Percentiles rank a stretch among this genome's conserved stretches.
Evolutionary conservation across 306 rosid genomes (phyloP).

Genomic region (Lablab purpureus): DNA sequence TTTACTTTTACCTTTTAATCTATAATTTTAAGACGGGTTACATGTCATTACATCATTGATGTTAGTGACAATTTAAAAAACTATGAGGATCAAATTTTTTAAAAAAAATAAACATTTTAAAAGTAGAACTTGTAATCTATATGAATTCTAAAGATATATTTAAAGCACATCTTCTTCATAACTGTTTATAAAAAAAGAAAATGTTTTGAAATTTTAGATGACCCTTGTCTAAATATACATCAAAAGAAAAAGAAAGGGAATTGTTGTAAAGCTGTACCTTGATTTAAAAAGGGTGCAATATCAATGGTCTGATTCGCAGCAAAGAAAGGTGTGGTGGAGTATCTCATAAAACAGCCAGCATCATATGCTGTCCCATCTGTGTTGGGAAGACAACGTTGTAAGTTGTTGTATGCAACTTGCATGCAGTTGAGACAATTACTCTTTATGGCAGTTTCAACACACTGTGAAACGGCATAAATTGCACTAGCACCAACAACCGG

Average conservation of each 20-base stretch:
- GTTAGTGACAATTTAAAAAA: too few relatives aligned
- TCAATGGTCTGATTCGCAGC: constrained; percentile 59
- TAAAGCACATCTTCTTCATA: too few relatives aligned
- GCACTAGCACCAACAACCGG: constrained; percentile 28
- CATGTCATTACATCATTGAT: too few relatives aligned
- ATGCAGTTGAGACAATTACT: constrained; percentile 56
- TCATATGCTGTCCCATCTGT: constrained; percentile 61
- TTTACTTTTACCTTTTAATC: too few relatives aligned
- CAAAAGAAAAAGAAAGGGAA: not conserved
- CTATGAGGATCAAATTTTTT: too few relatives aligned
- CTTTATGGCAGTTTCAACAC: constrained; percentile 54
- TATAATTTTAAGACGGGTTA: too few relatives aligned
- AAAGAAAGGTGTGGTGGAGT: constrained; percentile 61
- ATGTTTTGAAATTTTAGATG: not conserved
- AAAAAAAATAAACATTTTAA: too few relatives aligned
- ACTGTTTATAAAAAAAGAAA: not conserved
- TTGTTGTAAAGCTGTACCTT: constrained; percentile 36
- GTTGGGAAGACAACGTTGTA: constrained; percentile 57
- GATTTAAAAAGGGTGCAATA: constrained; percentile 46
- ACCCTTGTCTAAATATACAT: too few relatives aligned
- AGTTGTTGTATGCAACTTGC: constrained; percentile 48
- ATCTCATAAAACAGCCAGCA: constrained; percentile 76
- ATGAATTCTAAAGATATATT: too few relatives aligned
- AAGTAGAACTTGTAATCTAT: too few relatives aligned
- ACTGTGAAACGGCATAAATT: constrained; percentile 69